phyloP scores from a whole-genome alignment of 2,329 filamentous ascomycete genomes.

The Trichophyton rubrum region DNA sequence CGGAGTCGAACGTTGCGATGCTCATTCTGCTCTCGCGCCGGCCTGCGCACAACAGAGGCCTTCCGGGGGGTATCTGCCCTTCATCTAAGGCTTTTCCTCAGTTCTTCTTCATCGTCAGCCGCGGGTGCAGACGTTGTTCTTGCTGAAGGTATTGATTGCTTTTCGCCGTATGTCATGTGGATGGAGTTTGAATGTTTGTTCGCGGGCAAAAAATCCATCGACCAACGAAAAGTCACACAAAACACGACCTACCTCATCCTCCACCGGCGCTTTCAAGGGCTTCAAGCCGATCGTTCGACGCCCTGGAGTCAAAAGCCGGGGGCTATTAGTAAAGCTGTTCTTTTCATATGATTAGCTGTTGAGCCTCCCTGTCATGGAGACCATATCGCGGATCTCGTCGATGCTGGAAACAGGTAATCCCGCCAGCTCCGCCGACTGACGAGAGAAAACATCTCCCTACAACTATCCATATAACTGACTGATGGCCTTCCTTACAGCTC shows the following conservation, averaged over 20 bases:
- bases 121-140: background rate
- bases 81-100: background rate
- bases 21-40: slow-evolving; percentile 7
- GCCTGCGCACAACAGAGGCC: background rate
- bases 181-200: background rate
- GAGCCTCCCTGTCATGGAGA: slow-evolving; percentile 57
- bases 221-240: background rate
- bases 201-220: background rate
- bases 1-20: slow-evolving; percentile 39
- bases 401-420: slow-evolving; percentile 78
- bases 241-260: no score
- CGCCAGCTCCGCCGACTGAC: background rate
- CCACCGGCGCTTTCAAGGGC: background rate
- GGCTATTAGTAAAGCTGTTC: background rate
- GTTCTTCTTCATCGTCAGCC: background rate
- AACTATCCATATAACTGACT: background rate
- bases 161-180: background rate
- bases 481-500: slow-evolving; percentile 46
- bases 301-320: background rate
- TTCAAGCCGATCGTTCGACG: background rate
- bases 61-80: background rate
- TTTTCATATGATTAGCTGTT: background rate
- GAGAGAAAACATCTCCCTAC: background rate
- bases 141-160: background rate
- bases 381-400: slow-evolving; percentile 82